A percentile compares a stretch with the other conserved stretches of the same genome.
These are phyloP conservation scores for Hevea brasiliensis DNA, from an alignment of 345 rosid species.

Conservation along the genomic window DNA sequence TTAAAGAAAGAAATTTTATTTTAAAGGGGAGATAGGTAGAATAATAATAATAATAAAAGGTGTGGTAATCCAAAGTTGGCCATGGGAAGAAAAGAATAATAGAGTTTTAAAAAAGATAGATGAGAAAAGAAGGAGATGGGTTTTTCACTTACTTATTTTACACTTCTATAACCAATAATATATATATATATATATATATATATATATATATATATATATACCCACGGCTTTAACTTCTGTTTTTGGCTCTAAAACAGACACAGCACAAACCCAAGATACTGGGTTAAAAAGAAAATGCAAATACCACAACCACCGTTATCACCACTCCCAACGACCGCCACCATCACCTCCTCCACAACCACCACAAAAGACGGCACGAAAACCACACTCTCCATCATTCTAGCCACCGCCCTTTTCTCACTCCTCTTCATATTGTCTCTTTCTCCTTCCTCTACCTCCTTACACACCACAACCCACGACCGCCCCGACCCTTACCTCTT, in stretches of 20 bases:
- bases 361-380: constrained; percentile 41
- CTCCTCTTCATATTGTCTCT: constrained; percentile 63
- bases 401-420: constrained; percentile 60
- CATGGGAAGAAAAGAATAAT: no score
- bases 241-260: background rate
- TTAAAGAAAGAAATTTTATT: no score
- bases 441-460: constrained; percentile 33
- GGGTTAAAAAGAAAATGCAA: constrained; percentile 12
- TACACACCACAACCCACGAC: constrained; percentile 19
- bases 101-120: no score
- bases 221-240: no score
- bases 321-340: constrained; percentile 12
- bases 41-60: no score
- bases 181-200: no score
- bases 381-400: constrained; percentile 53
- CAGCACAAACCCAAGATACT: background rate
- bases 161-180: no score
- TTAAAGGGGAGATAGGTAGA: no score
- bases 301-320: constrained; percentile 8
- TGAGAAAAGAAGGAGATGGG: no score
- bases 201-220: no score
- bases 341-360: constrained; percentile 9
- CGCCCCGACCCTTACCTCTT: constrained; percentile 72
- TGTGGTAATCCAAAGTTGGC: no score
- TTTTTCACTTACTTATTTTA: no score